A percentile compares a stretch with the other conserved stretches of the same genome.
phyloP scores from a whole-genome alignment of 441 rosid genomes.

The Viola pubescens region DNA sequence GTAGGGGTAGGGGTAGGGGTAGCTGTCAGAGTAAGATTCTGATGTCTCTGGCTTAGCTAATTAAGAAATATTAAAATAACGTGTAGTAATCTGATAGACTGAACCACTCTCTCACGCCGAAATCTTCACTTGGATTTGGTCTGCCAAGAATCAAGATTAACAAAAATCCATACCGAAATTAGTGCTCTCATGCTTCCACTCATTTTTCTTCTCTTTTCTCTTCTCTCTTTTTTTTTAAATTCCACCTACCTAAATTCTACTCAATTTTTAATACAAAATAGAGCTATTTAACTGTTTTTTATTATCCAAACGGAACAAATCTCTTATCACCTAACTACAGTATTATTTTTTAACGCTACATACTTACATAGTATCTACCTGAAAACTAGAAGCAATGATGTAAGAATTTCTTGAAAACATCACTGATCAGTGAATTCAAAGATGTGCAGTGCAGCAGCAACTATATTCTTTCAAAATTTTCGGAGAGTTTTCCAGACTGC shows the following conservation, averaged over 20 bases:
- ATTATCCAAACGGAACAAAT: no score
- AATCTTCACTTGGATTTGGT: slow-evolving; percentile 33
- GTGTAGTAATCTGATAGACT: slow-evolving; percentile 8
- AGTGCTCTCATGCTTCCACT: slow-evolving; percentile 27
- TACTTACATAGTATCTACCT: slow-evolving; percentile 9
- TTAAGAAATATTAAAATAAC: not conserved
- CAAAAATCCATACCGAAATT: slow-evolving; percentile 26
- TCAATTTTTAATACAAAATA: no score
- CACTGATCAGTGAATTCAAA: slow-evolving; percentile 23
- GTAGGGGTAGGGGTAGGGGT: no score
- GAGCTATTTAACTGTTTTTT: no score
- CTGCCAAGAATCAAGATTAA: not conserved
- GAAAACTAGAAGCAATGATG: slow-evolving; percentile 42
- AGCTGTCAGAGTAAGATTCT: no score
- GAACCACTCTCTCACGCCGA: slow-evolving; percentile 27
- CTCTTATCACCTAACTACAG: no score
- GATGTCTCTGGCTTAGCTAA: no score
- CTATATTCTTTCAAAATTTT: slow-evolving; percentile 15
- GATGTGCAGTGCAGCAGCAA: slow-evolving; percentile 20
- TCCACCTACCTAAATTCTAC: no score
- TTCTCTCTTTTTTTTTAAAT: no score
- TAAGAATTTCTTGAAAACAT: slow-evolving; percentile 47
- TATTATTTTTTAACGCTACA: no score
- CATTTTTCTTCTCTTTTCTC: no score
- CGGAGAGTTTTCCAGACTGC: slow-evolving; percentile 26